Conservation (phyloP, 1,284 basidiomycete species). For the Cronartium quercuum region DNA sequence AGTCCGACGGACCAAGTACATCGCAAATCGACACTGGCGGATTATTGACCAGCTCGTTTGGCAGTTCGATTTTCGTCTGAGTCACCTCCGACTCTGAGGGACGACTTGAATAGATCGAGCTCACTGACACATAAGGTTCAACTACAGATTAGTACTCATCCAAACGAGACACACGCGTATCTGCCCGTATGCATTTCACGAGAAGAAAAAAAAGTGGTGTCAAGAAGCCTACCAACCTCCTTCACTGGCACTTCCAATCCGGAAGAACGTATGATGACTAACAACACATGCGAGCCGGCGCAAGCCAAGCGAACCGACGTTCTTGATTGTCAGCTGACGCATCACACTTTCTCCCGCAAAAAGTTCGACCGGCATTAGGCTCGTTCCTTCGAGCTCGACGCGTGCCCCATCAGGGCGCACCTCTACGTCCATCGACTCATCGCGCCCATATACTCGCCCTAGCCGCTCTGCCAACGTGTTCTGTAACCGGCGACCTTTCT, state of each 20-base stretch:
- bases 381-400: constrained; percentile 1
- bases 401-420: background rate
- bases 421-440: constrained; percentile 19
- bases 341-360: constrained; percentile 23
- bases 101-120: background rate
- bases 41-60: constrained; percentile 3
- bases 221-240: background rate
- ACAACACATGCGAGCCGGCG: background rate
- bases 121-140: no score
- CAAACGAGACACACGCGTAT: no score
- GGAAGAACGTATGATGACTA: constrained; percentile 18
- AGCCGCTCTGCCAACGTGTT: constrained; percentile 9
- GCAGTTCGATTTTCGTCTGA: constrained; percentile 5
- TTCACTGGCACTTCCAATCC: constrained; percentile 14
- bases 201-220: no score
- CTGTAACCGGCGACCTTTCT: constrained; percentile 31
- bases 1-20: background rate
- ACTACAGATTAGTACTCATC: no score
- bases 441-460: background rate
- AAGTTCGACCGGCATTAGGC: background rate
- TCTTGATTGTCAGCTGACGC: constrained; percentile 1
- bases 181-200: no score
- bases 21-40: background rate
- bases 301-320: constrained; percentile 1
- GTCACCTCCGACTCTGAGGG: background rate